Evolutionary conservation across 345 rosid species (phyloP).

Genomic region (Streptanthus diversifolius): DNA sequence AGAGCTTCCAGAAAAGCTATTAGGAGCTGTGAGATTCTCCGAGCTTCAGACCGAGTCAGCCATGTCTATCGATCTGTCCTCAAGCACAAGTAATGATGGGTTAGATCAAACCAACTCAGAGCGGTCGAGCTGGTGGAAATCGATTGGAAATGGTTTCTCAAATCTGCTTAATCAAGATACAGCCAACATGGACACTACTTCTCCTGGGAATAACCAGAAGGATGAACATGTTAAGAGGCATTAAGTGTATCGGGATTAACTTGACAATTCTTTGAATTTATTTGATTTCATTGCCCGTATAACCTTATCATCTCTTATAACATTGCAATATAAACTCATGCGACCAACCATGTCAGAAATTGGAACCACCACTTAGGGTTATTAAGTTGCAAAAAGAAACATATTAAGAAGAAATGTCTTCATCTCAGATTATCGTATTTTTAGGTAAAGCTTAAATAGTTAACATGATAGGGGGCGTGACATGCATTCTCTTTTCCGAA

Average conservation of each 20-base stretch:
- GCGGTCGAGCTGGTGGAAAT: slow-evolving; percentile 70
- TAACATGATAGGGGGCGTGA: neutral
- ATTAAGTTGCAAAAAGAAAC: neutral
- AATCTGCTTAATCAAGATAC: slow-evolving; percentile 55
- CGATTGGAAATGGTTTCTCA: slow-evolving; percentile 80
- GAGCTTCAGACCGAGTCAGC: slow-evolving; percentile 72
- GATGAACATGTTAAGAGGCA: slow-evolving; percentile 39
- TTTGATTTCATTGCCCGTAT: neutral
- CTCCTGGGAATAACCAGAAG: slow-evolving; percentile 29
- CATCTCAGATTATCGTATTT: neutral
- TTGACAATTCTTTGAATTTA: slow-evolving; percentile 14
- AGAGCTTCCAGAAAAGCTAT: slow-evolving; percentile 84
- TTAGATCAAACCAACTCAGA: slow-evolving; percentile 42
- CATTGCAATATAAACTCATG: neutral
- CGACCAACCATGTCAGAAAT: neutral
- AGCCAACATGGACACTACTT: slow-evolving; percentile 41
- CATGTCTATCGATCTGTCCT: slow-evolving; percentile 33
- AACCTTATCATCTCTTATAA: neutral
- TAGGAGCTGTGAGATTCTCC: slow-evolving; percentile 85
- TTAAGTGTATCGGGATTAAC: slow-evolving; percentile 33
- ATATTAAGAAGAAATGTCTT: neutral
- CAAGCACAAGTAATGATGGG: slow-evolving; percentile 1
- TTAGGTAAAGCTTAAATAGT: neutral
- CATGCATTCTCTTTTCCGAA: too few species aligned
- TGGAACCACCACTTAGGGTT: too few species aligned